Conservation (phyloP, 495 filamentous ascomycete genomes). For the Penicillium lividum region DNA sequence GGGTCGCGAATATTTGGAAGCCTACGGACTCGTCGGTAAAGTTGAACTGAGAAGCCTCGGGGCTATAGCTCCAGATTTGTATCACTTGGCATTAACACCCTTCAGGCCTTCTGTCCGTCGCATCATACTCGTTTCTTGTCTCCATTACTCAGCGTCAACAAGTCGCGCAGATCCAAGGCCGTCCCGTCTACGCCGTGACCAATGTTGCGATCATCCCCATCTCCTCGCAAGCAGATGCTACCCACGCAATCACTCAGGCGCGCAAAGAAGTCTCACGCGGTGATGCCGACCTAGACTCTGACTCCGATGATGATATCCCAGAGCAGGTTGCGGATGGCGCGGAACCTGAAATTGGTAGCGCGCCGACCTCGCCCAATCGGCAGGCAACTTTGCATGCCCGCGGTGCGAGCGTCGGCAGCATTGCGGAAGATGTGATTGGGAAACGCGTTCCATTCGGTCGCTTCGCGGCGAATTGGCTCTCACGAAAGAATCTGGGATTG, state of each 20-base stretch:
- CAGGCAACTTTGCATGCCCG: constrained; percentile 26
- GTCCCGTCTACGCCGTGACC: constrained; percentile 79
- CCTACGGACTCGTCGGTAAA: constrained; percentile 84
- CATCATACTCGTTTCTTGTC: constrained; percentile 75
- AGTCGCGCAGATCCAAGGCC: constrained; percentile 81
- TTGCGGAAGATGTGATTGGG: constrained; percentile 82
- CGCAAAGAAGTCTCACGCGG: constrained; percentile 43
- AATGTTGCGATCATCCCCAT: constrained; percentile 88
- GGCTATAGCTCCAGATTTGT: neutral
- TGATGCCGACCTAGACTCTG: constrained; percentile 29
- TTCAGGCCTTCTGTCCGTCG: constrained; percentile 71
- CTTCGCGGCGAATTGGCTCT: constrained; percentile 90
- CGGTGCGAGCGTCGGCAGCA: constrained; percentile 49
- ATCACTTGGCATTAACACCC: neutral
- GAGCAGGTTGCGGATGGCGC: constrained; percentile 39
- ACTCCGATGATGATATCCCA: constrained; percentile 39
- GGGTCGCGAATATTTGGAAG: constrained; percentile 59
- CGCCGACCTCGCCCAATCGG: constrained; percentile 31
- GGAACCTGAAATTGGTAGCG: constrained; percentile 36
- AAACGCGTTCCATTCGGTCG: constrained; percentile 78
- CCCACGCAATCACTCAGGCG: constrained; percentile 65
- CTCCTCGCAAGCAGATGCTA: constrained; percentile 71
- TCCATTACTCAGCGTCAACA: constrained; percentile 80
- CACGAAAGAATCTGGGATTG: constrained; percentile 71
- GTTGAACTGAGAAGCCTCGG: neutral